Base-by-base conservation (phyloP, 305 asterid species). In the Nicotiana rustica region DNA sequence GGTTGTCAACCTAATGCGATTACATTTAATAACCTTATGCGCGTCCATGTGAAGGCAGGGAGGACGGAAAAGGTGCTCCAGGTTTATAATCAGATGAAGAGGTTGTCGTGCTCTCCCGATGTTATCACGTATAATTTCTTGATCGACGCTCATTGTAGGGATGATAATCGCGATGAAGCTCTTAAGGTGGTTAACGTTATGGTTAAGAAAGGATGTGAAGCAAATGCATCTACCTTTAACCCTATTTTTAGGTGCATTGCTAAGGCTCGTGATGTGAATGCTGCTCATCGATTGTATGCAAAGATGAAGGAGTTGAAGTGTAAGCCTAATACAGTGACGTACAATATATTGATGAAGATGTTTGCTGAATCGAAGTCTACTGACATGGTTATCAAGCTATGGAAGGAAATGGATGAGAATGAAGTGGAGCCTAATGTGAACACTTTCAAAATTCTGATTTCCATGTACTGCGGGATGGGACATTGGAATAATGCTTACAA, bases 401-500 rank as follows among this genome's bases (percentile, higher is more conserved):
- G 94, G 95, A 90, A 92, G 15, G 97, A 96, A 84, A 96, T 96
- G 99, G 91, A 84, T 33, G 93, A 78, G 85, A 89, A 62, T 79
- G 92, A 86, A 85, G 94, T 93, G 13, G 99, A 96, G 90, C 92
- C 96, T 14, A 94, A 92, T 73, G 96, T 91, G 89, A 92, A 92
- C 60, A 92, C 93, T 49, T 96, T 85, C 90, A 90, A 85, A 90
- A 89, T 91, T 81, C 62, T 96, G 78, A 94, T 96, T 31, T 85
- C 92, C 2, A 87, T 94, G 94, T 94, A 89, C 83, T 93, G 95
- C 67, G 85, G 87, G 38, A 93, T 94, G 95, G 98, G 99, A 76
- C 99, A 96, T 78, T 96, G 98, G 99, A 96, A 94, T 84, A 91
- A 92, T 25, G 98, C 97, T 0, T 93, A 92, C 85, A 91, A 85